phyloP scores from a whole-genome alignment of 441 rosid species.

The Arabidopsis hybrid region DNA sequence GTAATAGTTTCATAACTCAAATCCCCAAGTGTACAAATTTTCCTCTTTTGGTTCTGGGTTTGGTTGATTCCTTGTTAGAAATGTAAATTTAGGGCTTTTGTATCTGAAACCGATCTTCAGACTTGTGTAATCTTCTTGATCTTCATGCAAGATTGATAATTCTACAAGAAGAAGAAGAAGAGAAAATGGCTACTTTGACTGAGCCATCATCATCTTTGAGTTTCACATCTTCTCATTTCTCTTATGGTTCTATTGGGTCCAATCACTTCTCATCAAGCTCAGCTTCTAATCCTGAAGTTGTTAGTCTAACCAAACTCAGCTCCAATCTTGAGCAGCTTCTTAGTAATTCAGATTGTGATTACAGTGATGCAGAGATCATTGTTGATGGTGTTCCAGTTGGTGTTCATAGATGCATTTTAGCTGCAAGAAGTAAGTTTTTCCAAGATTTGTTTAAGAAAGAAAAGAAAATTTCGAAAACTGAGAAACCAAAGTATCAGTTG shows the following conservation, averaged over 20 bases:
- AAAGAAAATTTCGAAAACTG: constrained; percentile 41
- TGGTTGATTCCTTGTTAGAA: constrained; percentile 44
- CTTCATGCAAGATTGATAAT: constrained; percentile 23
- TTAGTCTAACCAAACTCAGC: constrained; percentile 77
- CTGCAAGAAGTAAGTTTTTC: constrained; percentile 80
- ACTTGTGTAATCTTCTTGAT: constrained; percentile 27
- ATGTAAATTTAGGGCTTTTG: constrained; percentile 29
- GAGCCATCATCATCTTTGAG: constrained; percentile 45
- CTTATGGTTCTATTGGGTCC: constrained; percentile 35
- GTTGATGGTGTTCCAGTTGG: constrained; percentile 68
- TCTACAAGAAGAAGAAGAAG: not conserved
- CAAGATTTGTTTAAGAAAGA: constrained; percentile 63
- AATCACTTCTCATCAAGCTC: constrained; percentile 46
- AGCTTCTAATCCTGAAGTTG: constrained; percentile 62
- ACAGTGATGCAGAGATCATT: constrained; percentile 76
- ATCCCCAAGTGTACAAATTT: not conserved
- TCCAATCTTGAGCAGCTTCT: constrained; percentile 73
- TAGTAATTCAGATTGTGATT: constrained; percentile 52
- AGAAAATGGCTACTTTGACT: constrained; percentile 33
- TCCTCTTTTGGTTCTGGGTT: constrained; percentile 22
- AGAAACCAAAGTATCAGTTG: constrained; percentile 63
- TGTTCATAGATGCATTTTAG: constrained; percentile 83
- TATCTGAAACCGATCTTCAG: constrained; percentile 12
- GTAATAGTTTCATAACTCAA: constrained; percentile 19
- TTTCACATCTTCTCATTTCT: constrained; percentile 45